Evolutionary conservation across 306 rosid genomes (phyloP).

Genomic region (Nissolia schottii): DNA sequence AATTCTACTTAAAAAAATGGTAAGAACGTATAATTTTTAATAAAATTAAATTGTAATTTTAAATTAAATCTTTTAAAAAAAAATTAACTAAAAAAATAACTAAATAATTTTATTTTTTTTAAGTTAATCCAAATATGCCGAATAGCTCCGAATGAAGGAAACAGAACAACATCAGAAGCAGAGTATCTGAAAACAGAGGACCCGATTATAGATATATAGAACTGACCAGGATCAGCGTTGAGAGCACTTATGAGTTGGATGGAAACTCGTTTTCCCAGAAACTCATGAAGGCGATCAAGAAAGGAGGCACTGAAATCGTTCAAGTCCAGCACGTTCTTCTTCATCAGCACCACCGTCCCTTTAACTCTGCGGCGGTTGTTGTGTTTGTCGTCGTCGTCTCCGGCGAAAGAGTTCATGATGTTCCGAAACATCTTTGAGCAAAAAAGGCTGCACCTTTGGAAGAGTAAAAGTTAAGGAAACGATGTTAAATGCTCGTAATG

Average conservation of each 20-base stretch:
- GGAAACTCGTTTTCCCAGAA: conserved; percentile 48
- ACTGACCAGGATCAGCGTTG: conserved; percentile 44
- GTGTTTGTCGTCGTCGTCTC: background rate
- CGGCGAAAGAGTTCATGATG: background rate
- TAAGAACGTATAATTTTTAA: too few species aligned
- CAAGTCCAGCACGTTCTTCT: conserved; percentile 68
- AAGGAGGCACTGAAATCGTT: conserved; percentile 54
- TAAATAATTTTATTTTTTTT: too few species aligned
- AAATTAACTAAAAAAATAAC: too few species aligned
- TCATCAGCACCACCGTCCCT: conserved; percentile 69
- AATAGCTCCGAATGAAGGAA: too few species aligned
- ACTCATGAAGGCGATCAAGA: conserved; percentile 55
- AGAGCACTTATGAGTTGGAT: conserved; percentile 58
- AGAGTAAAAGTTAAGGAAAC: background rate
- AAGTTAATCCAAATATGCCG: too few species aligned
- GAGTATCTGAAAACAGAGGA: background rate
- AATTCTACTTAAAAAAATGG: too few species aligned
- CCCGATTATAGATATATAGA: background rate
- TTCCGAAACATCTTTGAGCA: conserved; percentile 19
- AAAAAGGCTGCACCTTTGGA: background rate
- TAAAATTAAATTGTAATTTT: too few species aligned
- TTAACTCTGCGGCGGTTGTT: conserved; percentile 16
- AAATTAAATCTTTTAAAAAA: background rate
- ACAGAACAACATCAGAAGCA: background rate
- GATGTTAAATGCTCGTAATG: background rate